Percentiles rank a stretch among this genome's conserved stretches.
phyloP scores from a whole-genome alignment of 2,329 filamentous ascomycete species.

The Neopestalotiopsis sp. region DNA sequence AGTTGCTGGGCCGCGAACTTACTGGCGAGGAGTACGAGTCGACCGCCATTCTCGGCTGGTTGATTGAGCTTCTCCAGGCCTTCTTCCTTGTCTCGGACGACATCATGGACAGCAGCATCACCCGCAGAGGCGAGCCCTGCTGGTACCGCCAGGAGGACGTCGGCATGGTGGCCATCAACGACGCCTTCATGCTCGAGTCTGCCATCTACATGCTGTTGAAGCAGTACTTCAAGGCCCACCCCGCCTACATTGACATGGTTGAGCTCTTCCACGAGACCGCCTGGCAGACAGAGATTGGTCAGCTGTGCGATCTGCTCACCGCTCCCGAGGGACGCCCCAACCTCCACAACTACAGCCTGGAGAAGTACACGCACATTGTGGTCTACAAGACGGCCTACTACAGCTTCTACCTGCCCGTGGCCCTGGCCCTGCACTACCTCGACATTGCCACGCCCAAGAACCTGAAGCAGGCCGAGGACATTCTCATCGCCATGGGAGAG shows the following conservation, averaged over 20 bases:
- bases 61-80: slow-evolving; percentile 96
- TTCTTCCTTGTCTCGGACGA: slow-evolving; percentile 99
- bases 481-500: slow-evolving; percentile 95
- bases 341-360: slow-evolving; percentile 91
- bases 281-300: slow-evolving; percentile 93
- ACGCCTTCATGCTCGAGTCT: slow-evolving; percentile 93
- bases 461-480: slow-evolving; percentile 85
- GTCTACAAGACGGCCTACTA: slow-evolving; percentile 99
- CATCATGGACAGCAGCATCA: slow-evolving; percentile 97
- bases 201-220: slow-evolving; percentile 90
- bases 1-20: slow-evolving; percentile 75
- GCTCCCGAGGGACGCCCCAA: slow-evolving; percentile 93
- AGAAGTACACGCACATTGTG: slow-evolving; percentile 98
- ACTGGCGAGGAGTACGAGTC: slow-evolving; percentile 85
- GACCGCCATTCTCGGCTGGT: slow-evolving; percentile 89
- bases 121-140: slow-evolving; percentile 90
- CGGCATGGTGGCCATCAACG: slow-evolving; percentile 97
- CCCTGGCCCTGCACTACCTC: slow-evolving; percentile 84
- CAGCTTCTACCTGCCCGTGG: slow-evolving; percentile 97
- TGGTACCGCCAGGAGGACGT: slow-evolving; percentile 93
- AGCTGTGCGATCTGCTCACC: slow-evolving; percentile 92
- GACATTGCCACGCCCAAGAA: slow-evolving; percentile 86
- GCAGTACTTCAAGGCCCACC: slow-evolving; percentile 89
- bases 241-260: slow-evolving; percentile 86
- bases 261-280: slow-evolving; percentile 97